Evolutionary conservation across 1,284 basidiomycete species (phyloP).

Genomic region (Apiotrichum mycotoxinovorans): DNA sequence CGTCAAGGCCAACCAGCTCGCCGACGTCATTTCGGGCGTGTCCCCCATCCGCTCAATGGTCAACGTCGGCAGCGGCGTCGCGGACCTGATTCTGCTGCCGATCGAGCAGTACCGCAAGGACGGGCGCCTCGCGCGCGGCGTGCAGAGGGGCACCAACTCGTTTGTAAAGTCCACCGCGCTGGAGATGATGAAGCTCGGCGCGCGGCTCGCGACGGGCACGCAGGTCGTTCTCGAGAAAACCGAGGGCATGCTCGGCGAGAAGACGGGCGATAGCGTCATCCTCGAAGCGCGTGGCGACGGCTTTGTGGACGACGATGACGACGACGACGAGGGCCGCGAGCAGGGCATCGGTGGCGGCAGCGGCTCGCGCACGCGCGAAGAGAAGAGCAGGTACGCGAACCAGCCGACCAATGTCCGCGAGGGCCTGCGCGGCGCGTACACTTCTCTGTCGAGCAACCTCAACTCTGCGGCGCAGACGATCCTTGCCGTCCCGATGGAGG

Average conservation of each 20-base stretch:
- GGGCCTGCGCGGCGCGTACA: conserved; percentile 86
- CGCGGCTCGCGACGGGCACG: conserved; percentile 89
- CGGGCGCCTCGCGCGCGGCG: conserved; percentile 81
- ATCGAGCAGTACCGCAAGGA: conserved; percentile 98
- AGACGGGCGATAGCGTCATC: conserved; percentile 28
- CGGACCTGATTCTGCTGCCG: conserved; percentile 89
- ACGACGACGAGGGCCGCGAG: conserved; percentile 12
- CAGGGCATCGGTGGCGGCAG: conserved; percentile 5
- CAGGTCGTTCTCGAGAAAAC: conserved; percentile 95
- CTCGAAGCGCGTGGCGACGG: conserved; percentile 2
- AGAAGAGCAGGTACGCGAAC: conserved; percentile 82
- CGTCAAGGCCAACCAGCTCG: conserved; percentile 95
- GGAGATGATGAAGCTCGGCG: conserved; percentile 93
- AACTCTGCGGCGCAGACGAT: conserved; percentile 96
- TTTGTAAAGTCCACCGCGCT: conserved; percentile 91
- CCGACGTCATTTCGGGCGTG: conserved; percentile 95
- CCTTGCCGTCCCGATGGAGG: conserved; percentile 97
- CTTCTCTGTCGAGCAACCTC: conserved; percentile 75
- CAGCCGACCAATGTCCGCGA: conserved; percentile 80
- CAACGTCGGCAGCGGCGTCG: conserved; percentile 93
- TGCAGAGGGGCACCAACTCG: conserved; percentile 88
- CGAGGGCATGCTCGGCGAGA: conserved; percentile 78
- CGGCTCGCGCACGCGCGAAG: conserved; percentile 26
- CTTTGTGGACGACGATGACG: not conserved
- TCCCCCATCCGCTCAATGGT: conserved; percentile 92